Percentiles rank a stretch among this genome's conserved stretches.
Conservation (phyloP, 164 flowering plant species). For the Chimonanthus praecox region DNA sequence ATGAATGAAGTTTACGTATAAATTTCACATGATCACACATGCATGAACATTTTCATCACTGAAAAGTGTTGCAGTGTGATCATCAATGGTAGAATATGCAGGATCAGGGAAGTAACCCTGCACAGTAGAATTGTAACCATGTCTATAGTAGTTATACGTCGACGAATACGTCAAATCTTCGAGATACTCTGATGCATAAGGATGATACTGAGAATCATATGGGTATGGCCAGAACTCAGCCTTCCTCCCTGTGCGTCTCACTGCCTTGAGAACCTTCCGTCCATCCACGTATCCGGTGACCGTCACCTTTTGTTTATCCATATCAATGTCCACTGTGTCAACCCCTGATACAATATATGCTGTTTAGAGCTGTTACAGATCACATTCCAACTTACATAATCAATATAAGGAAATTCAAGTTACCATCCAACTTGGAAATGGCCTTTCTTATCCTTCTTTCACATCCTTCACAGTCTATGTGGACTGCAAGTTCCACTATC, state of each 20-base stretch:
- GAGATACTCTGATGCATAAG: slow-evolving; percentile 51
- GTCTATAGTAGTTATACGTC: slow-evolving; percentile 60
- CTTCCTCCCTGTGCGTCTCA: slow-evolving; percentile 58
- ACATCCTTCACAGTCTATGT: slow-evolving; percentile 78
- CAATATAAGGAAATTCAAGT: slow-evolving; percentile 27
- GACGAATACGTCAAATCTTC: slow-evolving; percentile 51
- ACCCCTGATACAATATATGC: slow-evolving; percentile 41
- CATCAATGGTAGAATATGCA: slow-evolving; percentile 34
- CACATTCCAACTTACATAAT: slow-evolving; percentile 59
- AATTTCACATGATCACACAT: slow-evolving; percentile 64
- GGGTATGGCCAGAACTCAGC: slow-evolving; percentile 87
- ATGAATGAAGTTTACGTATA: neutral
- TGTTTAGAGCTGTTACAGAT: neutral
- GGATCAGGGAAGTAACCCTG: slow-evolving; percentile 60
- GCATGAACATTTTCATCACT: slow-evolving; percentile 81
- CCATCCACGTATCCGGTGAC: slow-evolving; percentile 65
- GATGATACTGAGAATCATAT: slow-evolving; percentile 60
- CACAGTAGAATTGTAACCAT: slow-evolving; percentile 52
- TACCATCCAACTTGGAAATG: slow-evolving; percentile 57
- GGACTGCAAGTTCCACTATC: slow-evolving; percentile 75
- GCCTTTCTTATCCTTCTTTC: slow-evolving; percentile 60
- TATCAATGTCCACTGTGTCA: slow-evolving; percentile 57
- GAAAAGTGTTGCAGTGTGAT: slow-evolving; percentile 40
- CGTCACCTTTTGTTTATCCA: slow-evolving; percentile 76
- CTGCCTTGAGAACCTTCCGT: slow-evolving; percentile 53